Evolutionary conservation across 2,329 filamentous ascomycete species (phyloP), one percentile per base, ranked within the genome.

Genomic region (Colletotrichum spaethianum): DNA sequence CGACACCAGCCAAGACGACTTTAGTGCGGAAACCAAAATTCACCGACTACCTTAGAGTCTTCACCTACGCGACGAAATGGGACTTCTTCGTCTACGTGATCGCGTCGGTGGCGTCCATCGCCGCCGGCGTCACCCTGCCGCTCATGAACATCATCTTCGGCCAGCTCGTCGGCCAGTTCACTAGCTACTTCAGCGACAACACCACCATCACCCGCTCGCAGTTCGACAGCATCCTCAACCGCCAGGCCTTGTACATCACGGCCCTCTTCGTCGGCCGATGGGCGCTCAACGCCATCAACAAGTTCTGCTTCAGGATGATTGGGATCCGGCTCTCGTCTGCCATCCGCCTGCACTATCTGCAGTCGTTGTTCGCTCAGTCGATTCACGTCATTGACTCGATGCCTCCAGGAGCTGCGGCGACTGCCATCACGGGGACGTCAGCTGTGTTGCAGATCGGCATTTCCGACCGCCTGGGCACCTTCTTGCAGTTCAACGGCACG

Each of bases 261-360:
- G 90, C 90, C 67, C 84, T 95, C 9, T 95, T 94, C 79, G 80
- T 94, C 52, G 92, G 83, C 18, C 90, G 92, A 57, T 91, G 93
- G 75, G 77, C 83, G 23, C 82, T 93, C 50, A 89, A 88, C 73
- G 94, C 93, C 74, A 82, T 91, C 71, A 87, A 87, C 74, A 89
- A 88, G 86, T 89, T 91, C 76, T 83, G 84, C 59, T 91, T 91
- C 74, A 87, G 90, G 26, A 87, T 91, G 79, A 89, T 91, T 70
- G 89, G 89, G 28, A 88, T 91, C 68, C 86, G 89, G 38, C 84
- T 91, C 74, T 91, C 90, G 6, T 88, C 90, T 2, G 88, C 86
- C 26, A 85, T 90, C 18, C 85, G 88, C 31, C 80, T 88, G 16
- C 82, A 85, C 61, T 90, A 89, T 73, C 80, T 89, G 2, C 78